These are phyloP conservation scores for Phyllosticta paracitricarpa DNA, from an alignment of 2,329 filamentous ascomycete genomes.

Conservation along the genomic window DNA sequence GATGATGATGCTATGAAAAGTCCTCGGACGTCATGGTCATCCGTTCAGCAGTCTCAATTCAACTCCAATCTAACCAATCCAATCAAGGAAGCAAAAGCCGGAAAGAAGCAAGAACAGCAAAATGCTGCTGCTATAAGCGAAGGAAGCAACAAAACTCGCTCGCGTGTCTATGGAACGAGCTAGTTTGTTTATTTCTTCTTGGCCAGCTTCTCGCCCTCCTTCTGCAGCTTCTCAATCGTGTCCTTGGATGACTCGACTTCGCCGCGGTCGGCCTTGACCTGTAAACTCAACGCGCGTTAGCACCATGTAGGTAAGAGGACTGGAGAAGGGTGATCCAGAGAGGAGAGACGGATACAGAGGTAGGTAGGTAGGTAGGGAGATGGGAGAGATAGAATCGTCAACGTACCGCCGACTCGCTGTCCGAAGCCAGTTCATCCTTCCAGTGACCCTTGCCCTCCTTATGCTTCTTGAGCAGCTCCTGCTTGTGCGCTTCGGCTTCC, in stretches of 20 bases:
- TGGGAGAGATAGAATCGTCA: no score
- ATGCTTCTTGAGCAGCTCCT: constrained; percentile 35
- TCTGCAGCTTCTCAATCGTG: constrained; percentile 36
- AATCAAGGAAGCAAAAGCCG: background rate
- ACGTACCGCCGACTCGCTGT: constrained; percentile 22
- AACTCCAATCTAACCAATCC: background rate
- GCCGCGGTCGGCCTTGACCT: constrained; percentile 33
- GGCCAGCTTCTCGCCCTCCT: constrained; percentile 32
- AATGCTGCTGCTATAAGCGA: no score
- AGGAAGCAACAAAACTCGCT: no score
- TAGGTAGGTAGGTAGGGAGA: no score
- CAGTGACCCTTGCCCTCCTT: constrained; percentile 32
- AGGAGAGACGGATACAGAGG: no score
- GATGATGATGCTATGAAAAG: no score
- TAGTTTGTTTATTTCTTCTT: constrained; percentile 13
- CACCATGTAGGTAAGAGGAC: background rate
- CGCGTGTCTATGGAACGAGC: no score
- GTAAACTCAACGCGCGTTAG: constrained; percentile 11
- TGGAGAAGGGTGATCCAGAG: constrained; percentile 1
- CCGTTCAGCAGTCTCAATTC: background rate
- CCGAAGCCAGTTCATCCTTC: constrained; percentile 34
- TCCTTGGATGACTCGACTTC: constrained; percentile 32
- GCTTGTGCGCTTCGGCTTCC: constrained; percentile 33
- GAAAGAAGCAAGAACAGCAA: background rate
- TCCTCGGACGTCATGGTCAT: no score